A percentile compares a stretch with the other conserved stretches of the same genome.
Evolutionary conservation across 441 rosid species (phyloP).

Genomic region (Dalechampia spathulata): DNA sequence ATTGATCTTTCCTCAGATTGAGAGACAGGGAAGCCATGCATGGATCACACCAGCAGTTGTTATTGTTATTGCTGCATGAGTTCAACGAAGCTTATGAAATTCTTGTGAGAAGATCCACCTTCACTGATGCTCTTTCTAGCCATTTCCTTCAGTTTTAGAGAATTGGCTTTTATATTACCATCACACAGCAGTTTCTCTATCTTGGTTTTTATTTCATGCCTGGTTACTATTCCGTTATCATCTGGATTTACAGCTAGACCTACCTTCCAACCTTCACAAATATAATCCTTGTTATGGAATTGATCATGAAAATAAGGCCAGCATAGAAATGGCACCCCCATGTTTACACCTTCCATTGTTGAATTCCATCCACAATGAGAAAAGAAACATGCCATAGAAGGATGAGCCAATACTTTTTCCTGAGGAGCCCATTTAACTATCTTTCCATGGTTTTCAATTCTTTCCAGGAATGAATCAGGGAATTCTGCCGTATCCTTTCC

Average conservation of each 20-base stretch:
- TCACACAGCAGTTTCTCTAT: background rate
- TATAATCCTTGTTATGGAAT: constrained; percentile 9
- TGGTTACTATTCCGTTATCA: constrained; percentile 15
- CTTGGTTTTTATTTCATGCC: constrained; percentile 12
- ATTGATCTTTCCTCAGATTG: too few species aligned
- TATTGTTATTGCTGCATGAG: background rate
- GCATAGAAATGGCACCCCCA: constrained; percentile 20
- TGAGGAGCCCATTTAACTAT: constrained; percentile 66
- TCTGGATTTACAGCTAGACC: constrained; percentile 8
- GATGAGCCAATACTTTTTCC: constrained; percentile 55
- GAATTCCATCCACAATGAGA: constrained; percentile 85
- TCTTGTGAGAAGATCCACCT: constrained; percentile 14
- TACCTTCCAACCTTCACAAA: constrained; percentile 20
- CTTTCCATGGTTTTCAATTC: constrained; percentile 35
- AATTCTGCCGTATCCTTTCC: constrained; percentile 16
- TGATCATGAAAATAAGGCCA: constrained; percentile 20
- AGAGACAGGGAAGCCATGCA: too few species aligned
- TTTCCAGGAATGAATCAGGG: constrained; percentile 38
- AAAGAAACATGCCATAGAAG: constrained; percentile 47
- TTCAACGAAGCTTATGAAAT: constrained; percentile 11
- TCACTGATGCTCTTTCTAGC: constrained; percentile 12
- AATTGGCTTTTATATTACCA: constrained; percentile 6
- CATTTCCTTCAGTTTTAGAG: constrained; percentile 11
- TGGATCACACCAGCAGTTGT: too few species aligned
- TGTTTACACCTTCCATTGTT: constrained; percentile 38